phyloP scores from a whole-genome alignment of 2,329 filamentous ascomycete genomes.

The Magnaporthiopsis poae region DNA sequence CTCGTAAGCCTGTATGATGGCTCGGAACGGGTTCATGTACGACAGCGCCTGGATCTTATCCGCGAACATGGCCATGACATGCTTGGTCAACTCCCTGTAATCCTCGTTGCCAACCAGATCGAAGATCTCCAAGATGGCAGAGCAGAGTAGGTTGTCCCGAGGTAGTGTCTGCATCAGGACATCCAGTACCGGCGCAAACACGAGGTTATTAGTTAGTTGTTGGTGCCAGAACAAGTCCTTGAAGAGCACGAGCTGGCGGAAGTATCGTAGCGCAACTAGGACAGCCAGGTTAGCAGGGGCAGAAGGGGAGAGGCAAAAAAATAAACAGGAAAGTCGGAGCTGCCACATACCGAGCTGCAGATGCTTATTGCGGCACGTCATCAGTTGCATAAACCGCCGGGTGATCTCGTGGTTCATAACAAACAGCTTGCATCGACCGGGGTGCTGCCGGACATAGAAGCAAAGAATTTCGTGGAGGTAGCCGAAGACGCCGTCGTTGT shows the following conservation, averaged over 20 bases:
- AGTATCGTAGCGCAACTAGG: conserved; percentile 80
- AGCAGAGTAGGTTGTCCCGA: conserved; percentile 85
- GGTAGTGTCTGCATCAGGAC: conserved; percentile 79
- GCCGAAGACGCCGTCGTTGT: conserved; percentile 80
- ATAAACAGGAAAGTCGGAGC: not conserved
- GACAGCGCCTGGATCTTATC: conserved; percentile 66
- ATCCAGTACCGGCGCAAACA: conserved; percentile 75
- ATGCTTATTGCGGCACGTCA: conserved; percentile 79
- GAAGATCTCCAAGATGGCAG: conserved; percentile 87
- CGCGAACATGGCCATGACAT: conserved; percentile 75
- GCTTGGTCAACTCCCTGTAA: conserved; percentile 69
- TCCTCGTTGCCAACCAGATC: conserved; percentile 78
- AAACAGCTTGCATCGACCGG: conserved; percentile 77
- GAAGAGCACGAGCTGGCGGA: conserved; percentile 73
- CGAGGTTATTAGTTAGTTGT: conserved; percentile 69
- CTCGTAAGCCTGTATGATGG: conserved; percentile 67
- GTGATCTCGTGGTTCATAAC: conserved; percentile 71
- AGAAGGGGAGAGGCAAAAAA: not conserved
- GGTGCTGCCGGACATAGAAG: conserved; percentile 86
- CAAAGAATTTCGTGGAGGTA: conserved; percentile 88
- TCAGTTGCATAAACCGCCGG: conserved; percentile 69
- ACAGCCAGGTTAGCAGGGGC: not conserved
- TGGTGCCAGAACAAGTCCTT: conserved; percentile 87
- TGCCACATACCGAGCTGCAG: conserved; percentile 66
- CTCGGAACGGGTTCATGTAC: conserved; percentile 76